Conservation (phyloP, 2,329 filamentous ascomycete genomes). For the Beauveria australis region DNA sequence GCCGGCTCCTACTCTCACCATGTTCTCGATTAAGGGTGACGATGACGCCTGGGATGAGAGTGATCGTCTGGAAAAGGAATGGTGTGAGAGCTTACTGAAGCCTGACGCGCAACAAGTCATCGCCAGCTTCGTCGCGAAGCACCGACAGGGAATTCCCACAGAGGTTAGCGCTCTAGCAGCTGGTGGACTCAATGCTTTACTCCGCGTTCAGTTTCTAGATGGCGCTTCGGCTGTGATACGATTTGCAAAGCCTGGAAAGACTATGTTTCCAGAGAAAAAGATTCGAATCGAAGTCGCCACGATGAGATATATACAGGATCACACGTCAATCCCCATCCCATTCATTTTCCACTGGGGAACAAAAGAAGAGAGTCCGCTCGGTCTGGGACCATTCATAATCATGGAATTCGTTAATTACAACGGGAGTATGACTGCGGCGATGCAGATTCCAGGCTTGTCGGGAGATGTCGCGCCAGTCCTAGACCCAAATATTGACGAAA, state of each 20-base stretch:
- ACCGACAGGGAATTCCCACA: not conserved
- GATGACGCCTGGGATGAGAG: slow-evolving; percentile 3
- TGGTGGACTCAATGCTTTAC: not conserved
- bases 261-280: slow-evolving; percentile 14
- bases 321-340: slow-evolving; percentile 11
- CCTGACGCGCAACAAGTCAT: not conserved
- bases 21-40: not conserved
- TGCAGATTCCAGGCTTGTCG: slow-evolving; percentile 5
- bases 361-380: slow-evolving; percentile 11
- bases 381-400: slow-evolving; percentile 12
- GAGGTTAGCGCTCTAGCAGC: not conserved
- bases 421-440: not conserved
- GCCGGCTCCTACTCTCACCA: no score
- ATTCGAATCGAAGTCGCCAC: slow-evolving; percentile 12
- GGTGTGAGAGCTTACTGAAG: not conserved
- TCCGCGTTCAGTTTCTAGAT: not conserved
- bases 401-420: slow-evolving; percentile 12
- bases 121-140: not conserved
- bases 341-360: slow-evolving; percentile 13
- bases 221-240: not conserved
- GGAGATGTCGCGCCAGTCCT: not conserved
- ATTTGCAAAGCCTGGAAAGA: slow-evolving; percentile 9
- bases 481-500: slow-evolving; percentile 8
- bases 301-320: slow-evolving; percentile 11
- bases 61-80: not conserved